phyloP scores from a whole-genome alignment of 225 moss, liverwort and hornwort species.

The Physcomitrellopsis africana region DNA sequence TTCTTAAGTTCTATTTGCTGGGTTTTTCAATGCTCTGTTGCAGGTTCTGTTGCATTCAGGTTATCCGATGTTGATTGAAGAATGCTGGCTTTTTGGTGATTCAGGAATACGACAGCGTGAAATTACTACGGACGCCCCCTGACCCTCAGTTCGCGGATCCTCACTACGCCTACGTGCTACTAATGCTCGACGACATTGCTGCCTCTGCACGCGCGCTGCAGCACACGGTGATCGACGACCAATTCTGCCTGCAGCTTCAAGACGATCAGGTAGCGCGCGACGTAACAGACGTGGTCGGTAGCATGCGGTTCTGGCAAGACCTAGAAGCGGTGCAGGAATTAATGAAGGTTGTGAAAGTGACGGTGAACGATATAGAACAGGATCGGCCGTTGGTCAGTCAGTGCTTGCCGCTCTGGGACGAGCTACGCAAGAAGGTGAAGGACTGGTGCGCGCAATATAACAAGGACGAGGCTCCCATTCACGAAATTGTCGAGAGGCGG shows the following conservation, averaged over 20 bases:
- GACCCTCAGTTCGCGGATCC: constrained; percentile 85
- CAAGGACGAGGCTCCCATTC: constrained; percentile 72
- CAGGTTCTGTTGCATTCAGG: too few species aligned
- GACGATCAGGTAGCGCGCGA: constrained; percentile 82
- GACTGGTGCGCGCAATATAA: constrained; percentile 87
- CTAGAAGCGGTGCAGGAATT: constrained; percentile 84
- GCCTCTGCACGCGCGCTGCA: constrained; percentile 83
- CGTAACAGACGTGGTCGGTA: constrained; percentile 74
- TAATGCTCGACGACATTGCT: constrained; percentile 86
- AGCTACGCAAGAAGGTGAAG: constrained; percentile 81
- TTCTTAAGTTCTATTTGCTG: background rate
- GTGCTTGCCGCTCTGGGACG: constrained; percentile 87
- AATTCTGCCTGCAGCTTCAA: constrained; percentile 66
- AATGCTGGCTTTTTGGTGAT: background rate
- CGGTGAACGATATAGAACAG: constrained; percentile 80
- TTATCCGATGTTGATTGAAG: too few species aligned
- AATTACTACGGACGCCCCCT: constrained; percentile 73
- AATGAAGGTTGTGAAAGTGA: constrained; percentile 80
- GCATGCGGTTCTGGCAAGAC: constrained; percentile 88
- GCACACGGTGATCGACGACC: constrained; percentile 76
- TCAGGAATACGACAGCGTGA: constrained; percentile 80
- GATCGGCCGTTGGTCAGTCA: constrained; percentile 88
- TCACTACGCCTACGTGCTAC: constrained; percentile 70
- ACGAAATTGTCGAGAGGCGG: constrained; percentile 83
- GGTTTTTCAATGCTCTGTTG: too few species aligned